Base-by-base conservation (phyloP, 164 flowering plant genomes). In the Umbellularia californica region DNA sequence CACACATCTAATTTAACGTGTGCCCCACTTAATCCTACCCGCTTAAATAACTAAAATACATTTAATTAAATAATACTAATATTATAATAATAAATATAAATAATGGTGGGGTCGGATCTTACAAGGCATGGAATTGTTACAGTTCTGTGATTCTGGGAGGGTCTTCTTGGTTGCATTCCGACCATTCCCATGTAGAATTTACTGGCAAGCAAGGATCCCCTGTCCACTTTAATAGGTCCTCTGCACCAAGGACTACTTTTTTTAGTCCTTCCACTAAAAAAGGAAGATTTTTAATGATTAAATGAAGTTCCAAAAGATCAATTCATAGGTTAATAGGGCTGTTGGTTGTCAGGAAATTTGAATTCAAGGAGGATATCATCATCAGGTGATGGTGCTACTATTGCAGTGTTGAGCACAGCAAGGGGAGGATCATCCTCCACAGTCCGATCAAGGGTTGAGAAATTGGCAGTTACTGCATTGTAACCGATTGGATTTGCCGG, bases 201-300 rank as follows among this genome's bases (percentile, higher is more conserved):
- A n/a, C 10, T n/a, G 77, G 73, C 20, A 75, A 50, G 47, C 72
- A 69, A 3, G 77, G 77, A 17, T 75, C 72, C 6, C 77, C 73
- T 17, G 66, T 58, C 72, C 77, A 69, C 5, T 58, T n/a, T 3
- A 17, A 14, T 33, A 62, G 69, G 47, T 63, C 3, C 41, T 23
- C 15, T 58, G 22, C 70, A 17, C 9, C 27, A 19, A 23, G 22
- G 13, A 11, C 19, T 13, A 75, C 17, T 9, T 23, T 25, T 24
- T 23, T 27, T 12, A 75, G 41, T 63, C 77, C 77, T 17, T 70
- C 58, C 60, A 75, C 77, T 70, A 20, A 23, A 22, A 33, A 33
- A 41, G 27, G 14, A 55, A 4, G 3, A 14, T 12, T 3, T 14
- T 12, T 12, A 55, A 55, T 55, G 60, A 55, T 14, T 55, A 55